Conservation (phyloP, 2,329 filamentous ascomycete genomes). For the Colletotrichum eleusines region DNA sequence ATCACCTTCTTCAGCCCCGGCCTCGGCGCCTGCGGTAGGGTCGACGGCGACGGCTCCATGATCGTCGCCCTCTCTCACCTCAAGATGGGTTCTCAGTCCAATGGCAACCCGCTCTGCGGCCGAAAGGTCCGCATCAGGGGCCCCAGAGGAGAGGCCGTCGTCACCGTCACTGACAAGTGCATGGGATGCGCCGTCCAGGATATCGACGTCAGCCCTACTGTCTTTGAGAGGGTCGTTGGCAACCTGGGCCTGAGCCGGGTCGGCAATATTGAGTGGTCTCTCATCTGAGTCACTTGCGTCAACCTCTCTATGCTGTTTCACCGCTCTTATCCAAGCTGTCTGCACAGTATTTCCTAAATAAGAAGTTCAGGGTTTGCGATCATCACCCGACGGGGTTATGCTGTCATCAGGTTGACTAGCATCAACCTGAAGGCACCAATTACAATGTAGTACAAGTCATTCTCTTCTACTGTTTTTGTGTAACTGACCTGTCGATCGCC, state of each 20-base stretch:
- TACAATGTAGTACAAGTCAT: not conserved
- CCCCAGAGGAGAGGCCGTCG: conserved; percentile 15
- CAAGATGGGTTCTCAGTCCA: conserved; percentile 39
- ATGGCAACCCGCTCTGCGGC: conserved; percentile 37
- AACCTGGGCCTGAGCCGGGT: conserved; percentile 26
- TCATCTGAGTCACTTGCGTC: not conserved
- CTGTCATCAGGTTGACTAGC: not conserved
- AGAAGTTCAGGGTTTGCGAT: too few species aligned
- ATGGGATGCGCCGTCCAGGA: conserved; percentile 23
- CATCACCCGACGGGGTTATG: too few species aligned
- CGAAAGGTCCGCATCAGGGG: conserved; percentile 7
- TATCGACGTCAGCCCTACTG: conserved; percentile 32
- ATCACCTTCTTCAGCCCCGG: conserved; percentile 36
- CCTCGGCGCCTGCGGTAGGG: conserved; percentile 32
- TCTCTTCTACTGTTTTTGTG: not conserved
- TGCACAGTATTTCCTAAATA: too few species aligned
- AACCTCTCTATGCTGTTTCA: not conserved
- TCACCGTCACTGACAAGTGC: conserved; percentile 38
- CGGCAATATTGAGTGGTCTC: conserved; percentile 12
- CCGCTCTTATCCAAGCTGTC: not conserved
- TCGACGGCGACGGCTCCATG: conserved; percentile 15
- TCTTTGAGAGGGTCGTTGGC: conserved; percentile 27
- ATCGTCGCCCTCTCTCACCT: conserved; percentile 37
- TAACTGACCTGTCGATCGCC: not conserved
- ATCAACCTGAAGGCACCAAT: not conserved